These are phyloP conservation scores for Pseudisothecium myosuroides DNA, from an alignment of 225 moss, liverwort and hornwort genomes.

Conservation along the genomic window DNA sequence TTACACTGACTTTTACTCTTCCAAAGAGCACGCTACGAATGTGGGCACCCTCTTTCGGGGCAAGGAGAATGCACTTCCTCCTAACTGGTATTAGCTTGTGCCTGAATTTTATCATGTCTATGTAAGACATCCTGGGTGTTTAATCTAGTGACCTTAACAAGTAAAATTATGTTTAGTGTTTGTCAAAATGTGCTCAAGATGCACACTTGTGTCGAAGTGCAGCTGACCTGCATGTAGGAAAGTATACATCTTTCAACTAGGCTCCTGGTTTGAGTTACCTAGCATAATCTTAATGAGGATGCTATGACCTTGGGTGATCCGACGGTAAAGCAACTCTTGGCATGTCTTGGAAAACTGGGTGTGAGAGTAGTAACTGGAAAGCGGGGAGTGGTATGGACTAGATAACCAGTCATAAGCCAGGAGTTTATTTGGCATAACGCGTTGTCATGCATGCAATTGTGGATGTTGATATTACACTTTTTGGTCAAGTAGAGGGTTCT, in stretches of 20 bases:
- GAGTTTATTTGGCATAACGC: background rate
- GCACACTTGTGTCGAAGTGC: background rate
- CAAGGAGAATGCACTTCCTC: conserved; percentile 72
- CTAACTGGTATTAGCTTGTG: conserved; percentile 45
- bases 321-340: background rate
- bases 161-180: background rate
- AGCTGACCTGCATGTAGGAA: background rate
- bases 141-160: background rate
- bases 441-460: background rate
- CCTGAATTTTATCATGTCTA: background rate
- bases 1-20: conserved; percentile 92
- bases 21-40: conserved; percentile 79
- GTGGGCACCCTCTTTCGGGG: conserved; percentile 75
- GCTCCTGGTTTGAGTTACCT: background rate
- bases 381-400: no score
- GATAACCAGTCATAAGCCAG: background rate
- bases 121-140: background rate
- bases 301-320: background rate
- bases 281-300: background rate
- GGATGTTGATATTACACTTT: background rate
- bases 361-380: background rate
- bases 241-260: background rate
- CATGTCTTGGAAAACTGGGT: background rate
- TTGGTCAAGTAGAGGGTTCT: background rate
- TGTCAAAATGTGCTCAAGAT: background rate